Base-by-base conservation (phyloP, 2,329 filamentous ascomycete species). In the Arthrobotrys sphaeroides region DNA sequence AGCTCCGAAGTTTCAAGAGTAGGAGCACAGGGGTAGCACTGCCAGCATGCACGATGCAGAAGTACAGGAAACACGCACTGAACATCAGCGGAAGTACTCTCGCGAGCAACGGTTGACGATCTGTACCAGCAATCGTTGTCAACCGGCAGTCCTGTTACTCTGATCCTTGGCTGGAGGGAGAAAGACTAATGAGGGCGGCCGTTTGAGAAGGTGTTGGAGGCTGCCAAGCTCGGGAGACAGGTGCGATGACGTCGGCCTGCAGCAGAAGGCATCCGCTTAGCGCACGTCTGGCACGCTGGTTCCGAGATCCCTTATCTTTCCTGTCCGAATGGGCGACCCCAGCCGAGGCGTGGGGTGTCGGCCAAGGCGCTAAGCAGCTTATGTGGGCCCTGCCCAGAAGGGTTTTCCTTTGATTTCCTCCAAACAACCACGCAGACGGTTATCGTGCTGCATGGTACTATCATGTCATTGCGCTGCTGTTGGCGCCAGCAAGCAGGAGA, bases 251-350 rank as follows among this genome's bases (percentile, higher is more conserved):
- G 66, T 70, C 45, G 57, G 40, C 12, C 13, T 53, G 55, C 55
- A 70, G 66, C 18, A 49, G 20, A 26, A 16, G 53, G 33, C 24
- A 40, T 47, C 20, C 45, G 61, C 61, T 65, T 62, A 45, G 38
- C 53, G 26, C 51, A 55, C 28, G 3, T 22, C 31, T 62, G 28
- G 42, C 40, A 64, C 5, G 24, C 22, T 40, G 24, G 53, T 69
- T 55, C 65, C 55, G 43, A 69, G 55, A 61, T 69, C 43, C 45
- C 65, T 61, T 61, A 69, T 68, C 64, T 68, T 38, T 40, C 31
- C 42, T 38, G 31, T 53, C 49, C 47, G 16, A 57, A 38, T 26
- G 28, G 38, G 49, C 24, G 42, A 55, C 51, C 64, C 40, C 49
- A 60, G 51, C 51, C 49, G 51, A 59, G 40, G 47, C 49, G 62